Percentiles rank a stretch among this genome's conserved stretches.
Conservation (phyloP, 352 stramenopile genomes). For the Globisporangium parvum region DNA sequence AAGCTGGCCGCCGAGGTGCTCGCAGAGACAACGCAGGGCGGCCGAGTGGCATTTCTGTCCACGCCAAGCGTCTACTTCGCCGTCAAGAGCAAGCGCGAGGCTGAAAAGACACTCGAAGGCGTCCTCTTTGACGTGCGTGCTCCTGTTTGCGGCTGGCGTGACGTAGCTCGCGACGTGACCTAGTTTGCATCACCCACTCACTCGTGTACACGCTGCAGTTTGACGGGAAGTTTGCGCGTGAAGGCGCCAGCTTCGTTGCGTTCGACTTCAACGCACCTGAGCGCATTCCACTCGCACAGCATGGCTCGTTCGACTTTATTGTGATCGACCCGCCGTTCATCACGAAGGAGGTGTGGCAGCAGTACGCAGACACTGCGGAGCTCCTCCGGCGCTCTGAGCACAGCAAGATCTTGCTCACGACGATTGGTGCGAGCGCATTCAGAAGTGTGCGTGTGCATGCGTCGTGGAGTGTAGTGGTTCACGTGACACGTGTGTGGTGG, state of each 20-base stretch:
- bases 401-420: constrained; percentile 85
- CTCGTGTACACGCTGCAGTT: constrained; percentile 35
- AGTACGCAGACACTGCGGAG: constrained; percentile 69
- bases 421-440: constrained; percentile 49
- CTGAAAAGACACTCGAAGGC: constrained; percentile 32
- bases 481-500: not conserved
- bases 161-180: not conserved
- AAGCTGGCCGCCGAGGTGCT: constrained; percentile 57
- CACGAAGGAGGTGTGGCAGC: constrained; percentile 89
- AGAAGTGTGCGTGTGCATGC: constrained; percentile 1
- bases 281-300: constrained; percentile 44
- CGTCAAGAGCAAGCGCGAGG: constrained; percentile 36
- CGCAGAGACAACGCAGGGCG: constrained; percentile 33
- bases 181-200: not conserved
- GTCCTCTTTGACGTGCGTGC: constrained; percentile 87
- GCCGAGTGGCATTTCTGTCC: constrained; percentile 87
- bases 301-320: constrained; percentile 85
- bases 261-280: constrained; percentile 90
- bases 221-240: constrained; percentile 73
- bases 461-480: not conserved
- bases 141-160: constrained; percentile 1
- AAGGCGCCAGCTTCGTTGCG: constrained; percentile 60
- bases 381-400: constrained; percentile 51
- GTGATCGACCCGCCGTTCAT: constrained; percentile 95
- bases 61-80: constrained; percentile 93